phyloP scores from a whole-genome alignment of 2,329 filamentous ascomycete species.

The Cordyceps sp. region DNA sequence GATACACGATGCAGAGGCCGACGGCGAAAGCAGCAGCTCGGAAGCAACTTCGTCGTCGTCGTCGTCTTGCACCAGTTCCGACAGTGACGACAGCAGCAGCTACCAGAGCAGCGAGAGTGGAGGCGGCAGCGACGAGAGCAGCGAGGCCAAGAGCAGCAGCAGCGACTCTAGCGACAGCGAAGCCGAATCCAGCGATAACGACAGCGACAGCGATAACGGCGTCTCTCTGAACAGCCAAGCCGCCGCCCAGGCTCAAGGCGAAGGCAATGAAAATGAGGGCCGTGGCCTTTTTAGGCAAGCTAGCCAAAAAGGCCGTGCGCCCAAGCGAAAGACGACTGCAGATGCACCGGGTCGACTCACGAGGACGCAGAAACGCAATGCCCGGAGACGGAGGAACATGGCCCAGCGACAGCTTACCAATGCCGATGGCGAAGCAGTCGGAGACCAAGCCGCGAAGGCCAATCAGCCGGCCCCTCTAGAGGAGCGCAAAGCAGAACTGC shows the following conservation, averaged over 20 bases:
- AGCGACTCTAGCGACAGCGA: slow-evolving; percentile 5
- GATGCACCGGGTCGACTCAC: slow-evolving; percentile 2
- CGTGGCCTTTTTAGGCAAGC: too few species aligned
- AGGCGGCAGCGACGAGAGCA: too few species aligned
- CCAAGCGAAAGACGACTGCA: not conserved
- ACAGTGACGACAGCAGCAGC: slow-evolving; percentile 4
- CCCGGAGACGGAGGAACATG: slow-evolving; percentile 25
- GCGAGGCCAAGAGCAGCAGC: too few species aligned
- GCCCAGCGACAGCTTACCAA: slow-evolving; percentile 3
- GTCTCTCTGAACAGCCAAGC: not conserved
- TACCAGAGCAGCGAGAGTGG: not conserved
- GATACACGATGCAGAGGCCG: not conserved
- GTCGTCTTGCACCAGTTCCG: not conserved
- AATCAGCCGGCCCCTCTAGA: too few species aligned
- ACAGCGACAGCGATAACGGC: not conserved
- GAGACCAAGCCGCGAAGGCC: too few species aligned
- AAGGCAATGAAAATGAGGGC: too few species aligned
- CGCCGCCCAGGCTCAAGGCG: not conserved
- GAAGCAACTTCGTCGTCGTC: slow-evolving; percentile 1
- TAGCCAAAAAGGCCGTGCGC: not conserved
- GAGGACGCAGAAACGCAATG: slow-evolving; percentile 34
- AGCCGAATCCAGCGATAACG: slow-evolving; percentile 7
- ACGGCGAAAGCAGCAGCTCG: not conserved
- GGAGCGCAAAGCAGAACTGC: slow-evolving; percentile 23
- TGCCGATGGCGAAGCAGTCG: too few species aligned